These are phyloP conservation scores for Suhomyces kunorum DNA, from an alignment of 1,139 yeast genomes.

Conservation along the genomic window DNA sequence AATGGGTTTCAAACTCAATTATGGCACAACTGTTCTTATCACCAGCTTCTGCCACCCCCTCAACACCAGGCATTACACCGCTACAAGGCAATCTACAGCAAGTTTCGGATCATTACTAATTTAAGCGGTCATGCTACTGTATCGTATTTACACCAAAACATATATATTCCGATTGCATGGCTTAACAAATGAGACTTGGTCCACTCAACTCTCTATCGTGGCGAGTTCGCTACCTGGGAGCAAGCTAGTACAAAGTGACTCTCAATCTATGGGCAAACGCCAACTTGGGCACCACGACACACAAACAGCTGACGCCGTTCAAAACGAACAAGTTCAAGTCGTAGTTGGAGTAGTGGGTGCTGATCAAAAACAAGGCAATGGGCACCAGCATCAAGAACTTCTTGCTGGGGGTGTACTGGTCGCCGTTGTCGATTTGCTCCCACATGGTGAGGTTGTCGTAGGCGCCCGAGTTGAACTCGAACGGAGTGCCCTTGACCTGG, in stretches of 20 bases:
- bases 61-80: too few species aligned
- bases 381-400: constrained; percentile 92
- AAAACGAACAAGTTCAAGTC: constrained; percentile 76
- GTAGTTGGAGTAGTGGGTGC: constrained; percentile 89
- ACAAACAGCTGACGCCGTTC: constrained; percentile 75
- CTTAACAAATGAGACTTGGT: not conserved
- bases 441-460: constrained; percentile 96
- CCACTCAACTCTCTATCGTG: not conserved
- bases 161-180: not conserved
- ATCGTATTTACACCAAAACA: not conserved
- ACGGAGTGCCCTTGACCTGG: constrained; percentile 94
- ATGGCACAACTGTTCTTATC: too few species aligned
- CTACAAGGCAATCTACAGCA: too few species aligned
- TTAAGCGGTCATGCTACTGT: not conserved
- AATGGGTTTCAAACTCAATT: too few species aligned
- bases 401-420: constrained; percentile 94
- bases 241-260: constrained; percentile 52
- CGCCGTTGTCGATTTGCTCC: constrained; percentile 98
- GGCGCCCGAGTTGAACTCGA: constrained; percentile 95
- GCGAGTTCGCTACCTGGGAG: not conserved
- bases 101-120: too few species aligned
- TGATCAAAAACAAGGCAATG: constrained; percentile 76
- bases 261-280: constrained; percentile 80
- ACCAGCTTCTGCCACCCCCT: too few species aligned
- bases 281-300: constrained; percentile 86